A percentile compares a stretch with the other conserved stretches of the same genome.
These are phyloP conservation scores for Marasmius oreades DNA, from an alignment of 1,284 basidiomycete species.

Conservation along the genomic window DNA sequence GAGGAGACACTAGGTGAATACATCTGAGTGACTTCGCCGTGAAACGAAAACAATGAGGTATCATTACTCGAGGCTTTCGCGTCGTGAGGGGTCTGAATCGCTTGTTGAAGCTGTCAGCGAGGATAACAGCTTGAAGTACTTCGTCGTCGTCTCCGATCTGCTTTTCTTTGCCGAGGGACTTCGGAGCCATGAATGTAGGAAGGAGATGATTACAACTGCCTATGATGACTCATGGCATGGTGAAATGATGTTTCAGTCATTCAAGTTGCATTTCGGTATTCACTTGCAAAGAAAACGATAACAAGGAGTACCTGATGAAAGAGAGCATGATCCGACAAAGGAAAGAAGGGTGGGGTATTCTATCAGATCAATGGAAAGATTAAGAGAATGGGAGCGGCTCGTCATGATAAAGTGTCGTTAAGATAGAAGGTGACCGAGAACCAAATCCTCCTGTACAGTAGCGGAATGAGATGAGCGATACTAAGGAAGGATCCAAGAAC, in stretches of 20 bases:
- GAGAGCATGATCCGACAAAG: constrained; percentile 49
- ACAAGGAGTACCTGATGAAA: constrained; percentile 57
- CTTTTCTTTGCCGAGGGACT: constrained; percentile 58
- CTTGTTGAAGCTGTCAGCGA: constrained; percentile 94
- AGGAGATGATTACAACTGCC: too few relatives aligned
- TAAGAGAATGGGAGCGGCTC: constrained; percentile 45
- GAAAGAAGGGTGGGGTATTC: constrained; percentile 49
- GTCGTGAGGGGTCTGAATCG: constrained; percentile 87
- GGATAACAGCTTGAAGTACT: constrained; percentile 86
- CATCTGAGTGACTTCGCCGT: constrained; percentile 17
- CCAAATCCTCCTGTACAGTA: constrained; percentile 66
- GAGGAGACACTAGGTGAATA: constrained; percentile 70
- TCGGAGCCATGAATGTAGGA: constrained; percentile 52
- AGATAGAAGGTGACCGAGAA: constrained; percentile 38
- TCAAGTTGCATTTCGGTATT: background rate
- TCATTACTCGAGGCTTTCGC: constrained; percentile 74
- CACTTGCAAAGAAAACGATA: constrained; percentile 42
- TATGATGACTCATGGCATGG: too few relatives aligned
- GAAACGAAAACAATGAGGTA: constrained; percentile 5
- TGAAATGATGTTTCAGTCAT: too few relatives aligned
- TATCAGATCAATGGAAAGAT: constrained; percentile 37
- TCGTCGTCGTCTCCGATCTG: constrained; percentile 69
- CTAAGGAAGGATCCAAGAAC: constrained; percentile 31
- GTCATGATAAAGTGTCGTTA: constrained; percentile 48
- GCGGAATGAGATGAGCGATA: constrained; percentile 26